Evolutionary conservation across 2,329 filamentous ascomycete genomes (phyloP).

Genomic region (Podosphaera xanthii): DNA sequence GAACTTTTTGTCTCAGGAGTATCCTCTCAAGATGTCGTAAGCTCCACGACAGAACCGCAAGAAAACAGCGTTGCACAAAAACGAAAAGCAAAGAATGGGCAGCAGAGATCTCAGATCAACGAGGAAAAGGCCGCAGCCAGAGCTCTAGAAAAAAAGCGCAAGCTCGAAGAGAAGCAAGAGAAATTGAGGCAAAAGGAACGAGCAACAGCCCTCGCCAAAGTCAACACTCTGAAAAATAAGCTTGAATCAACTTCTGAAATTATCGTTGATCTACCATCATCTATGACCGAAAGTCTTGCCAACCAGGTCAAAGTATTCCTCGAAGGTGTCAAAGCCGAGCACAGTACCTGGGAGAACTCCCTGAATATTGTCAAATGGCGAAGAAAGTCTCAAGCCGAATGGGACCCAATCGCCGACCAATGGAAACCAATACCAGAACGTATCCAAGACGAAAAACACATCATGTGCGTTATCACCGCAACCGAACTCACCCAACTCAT

Average conservation of each 20-base stretch:
- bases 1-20: not conserved
- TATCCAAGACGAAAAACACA: constrained; percentile 24
- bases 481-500: constrained; percentile 42
- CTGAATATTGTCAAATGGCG: constrained; percentile 29
- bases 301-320: constrained; percentile 28
- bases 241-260: constrained; percentile 53
- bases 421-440: constrained; percentile 25
- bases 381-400: constrained; percentile 25
- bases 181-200: constrained; percentile 39
- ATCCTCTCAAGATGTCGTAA: not conserved
- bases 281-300: constrained; percentile 24
- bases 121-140: constrained; percentile 8
- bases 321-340: constrained; percentile 25
- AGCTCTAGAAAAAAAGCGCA: constrained; percentile 26
- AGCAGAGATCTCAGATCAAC: constrained; percentile 3
- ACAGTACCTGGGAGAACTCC: constrained; percentile 22
- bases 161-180: constrained; percentile 34
- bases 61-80: constrained; percentile 4
- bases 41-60: not conserved
- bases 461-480: constrained; percentile 35
- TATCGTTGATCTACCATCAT: constrained; percentile 45
- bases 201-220: constrained; percentile 43
- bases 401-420: constrained; percentile 22
- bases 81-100: constrained; percentile 7
- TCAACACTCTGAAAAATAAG: constrained; percentile 54